phyloP scores from a whole-genome alignment of 2,329 filamentous ascomycete genomes.

The Cladosporium sphaerospermum region DNA sequence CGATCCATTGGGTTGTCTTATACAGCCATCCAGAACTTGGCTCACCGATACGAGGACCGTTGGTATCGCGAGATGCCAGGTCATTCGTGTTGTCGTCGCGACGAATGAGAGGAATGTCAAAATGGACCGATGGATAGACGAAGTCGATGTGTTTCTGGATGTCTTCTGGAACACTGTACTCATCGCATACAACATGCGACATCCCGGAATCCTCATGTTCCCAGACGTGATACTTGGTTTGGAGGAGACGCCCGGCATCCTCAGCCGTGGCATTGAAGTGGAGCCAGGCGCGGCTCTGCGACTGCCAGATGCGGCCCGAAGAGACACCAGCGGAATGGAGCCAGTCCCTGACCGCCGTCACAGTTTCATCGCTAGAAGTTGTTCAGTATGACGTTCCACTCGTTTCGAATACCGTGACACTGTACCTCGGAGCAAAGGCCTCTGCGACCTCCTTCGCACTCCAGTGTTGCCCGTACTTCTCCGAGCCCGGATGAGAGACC shows the following conservation, averaged over 20 bases:
- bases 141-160: constrained; percentile 31
- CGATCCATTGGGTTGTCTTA: constrained; percentile 22
- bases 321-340: constrained; percentile 48
- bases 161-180: constrained; percentile 31
- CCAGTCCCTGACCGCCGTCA: constrained; percentile 49
- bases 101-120: constrained; percentile 25
- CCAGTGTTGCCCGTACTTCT: constrained; percentile 40
- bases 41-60: constrained; percentile 18
- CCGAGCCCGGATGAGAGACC: constrained; percentile 39
- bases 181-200: constrained; percentile 33
- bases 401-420: constrained; percentile 8
- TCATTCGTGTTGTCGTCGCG: constrained; percentile 9
- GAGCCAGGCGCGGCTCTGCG: constrained; percentile 49
- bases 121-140: constrained; percentile 36
- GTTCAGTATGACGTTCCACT: constrained; percentile 5
- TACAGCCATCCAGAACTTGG: constrained; percentile 28
- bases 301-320: constrained; percentile 42
- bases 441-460: constrained; percentile 38
- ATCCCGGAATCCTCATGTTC: constrained; percentile 33
- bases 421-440: constrained; percentile 36
- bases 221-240: constrained; percentile 49
- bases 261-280: constrained; percentile 49
- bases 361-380: constrained; percentile 33
- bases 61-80: constrained; percentile 19
- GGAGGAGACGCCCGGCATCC: constrained; percentile 49